Base-by-base conservation (phyloP, 176 grass and related monocot genomes). In the Ampelocalamus luodianensis region DNA sequence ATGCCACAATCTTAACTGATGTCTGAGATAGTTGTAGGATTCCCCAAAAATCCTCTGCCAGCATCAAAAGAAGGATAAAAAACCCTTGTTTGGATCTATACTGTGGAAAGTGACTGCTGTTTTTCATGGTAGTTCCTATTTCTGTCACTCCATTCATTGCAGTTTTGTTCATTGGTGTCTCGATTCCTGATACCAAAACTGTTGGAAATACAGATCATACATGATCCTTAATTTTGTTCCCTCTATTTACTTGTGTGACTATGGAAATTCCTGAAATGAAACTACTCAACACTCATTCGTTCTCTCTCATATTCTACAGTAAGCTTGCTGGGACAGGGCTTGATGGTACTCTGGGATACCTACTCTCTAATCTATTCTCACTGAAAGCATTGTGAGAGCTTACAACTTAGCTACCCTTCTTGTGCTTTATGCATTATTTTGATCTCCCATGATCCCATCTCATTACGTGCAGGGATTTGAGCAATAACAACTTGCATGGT, bases 341-440 rank as follows among this genome's bases (percentile, higher is more conserved):
- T 23, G 83, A 94, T 86, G 97, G 97, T 72, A 86, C 90, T 72
- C 82, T 96, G 32, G 97, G 97, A 64, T 99, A 96, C 65, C 78
- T 85, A 40, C 97, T 99, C 72, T 92, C 93, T 11, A 89, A 85
- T 86, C 82, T 99, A 1, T 87, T 68, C 72, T 99, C 97, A 71
- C 68, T 99, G 81, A 91, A 86, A 50, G 94, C 92, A 84, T 72
- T 99, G 97, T 99, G 70, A 96, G 93, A 43, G 66, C 85, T 79
- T 13, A 72, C 77, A 88, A 55, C 29, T 62, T 74, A 51, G 27
- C 70, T 60, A 78, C 56, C 70, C 0, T 65, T 83, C 37, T 24
- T 2, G 54, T 8, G 4, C 42, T 72, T 23, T 61, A 12, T 68
- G 18, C 59, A 81, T 77, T n/a, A 0, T 60, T n/a, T 66, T 73